A percentile compares a stretch with the other conserved stretches of the same genome.
Conservation (phyloP, 164 flowering plant species). For the Echeveria elegans region DNA sequence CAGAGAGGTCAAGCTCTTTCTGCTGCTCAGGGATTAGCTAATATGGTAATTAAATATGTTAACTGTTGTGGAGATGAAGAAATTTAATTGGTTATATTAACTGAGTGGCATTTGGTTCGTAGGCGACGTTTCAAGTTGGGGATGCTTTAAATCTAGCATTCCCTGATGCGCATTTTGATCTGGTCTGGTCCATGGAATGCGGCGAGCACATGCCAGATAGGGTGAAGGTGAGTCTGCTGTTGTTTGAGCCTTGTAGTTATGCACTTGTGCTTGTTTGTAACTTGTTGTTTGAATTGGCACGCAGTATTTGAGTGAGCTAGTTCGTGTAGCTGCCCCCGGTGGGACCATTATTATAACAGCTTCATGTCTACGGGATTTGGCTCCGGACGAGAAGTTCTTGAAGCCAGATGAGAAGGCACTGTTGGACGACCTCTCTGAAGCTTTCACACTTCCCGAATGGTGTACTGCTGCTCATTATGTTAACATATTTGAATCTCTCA, state of each 20-base stretch:
- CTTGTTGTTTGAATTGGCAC: neutral
- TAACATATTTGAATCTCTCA: constrained; percentile 43
- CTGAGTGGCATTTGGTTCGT: constrained; percentile 8
- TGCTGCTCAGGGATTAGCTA: constrained; percentile 50
- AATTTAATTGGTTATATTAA: neutral
- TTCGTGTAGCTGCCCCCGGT: constrained; percentile 81
- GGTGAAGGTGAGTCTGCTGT: constrained; percentile 40
- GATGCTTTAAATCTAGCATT: constrained; percentile 92
- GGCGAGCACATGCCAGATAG: constrained; percentile 99
- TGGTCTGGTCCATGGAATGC: constrained; percentile 99
- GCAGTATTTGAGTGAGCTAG: constrained; percentile 90
- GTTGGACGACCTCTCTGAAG: too few species aligned
- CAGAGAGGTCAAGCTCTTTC: constrained; percentile 71
- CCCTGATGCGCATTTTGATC: too few species aligned
- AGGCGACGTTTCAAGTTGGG: constrained; percentile 84
- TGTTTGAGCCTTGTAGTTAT: too few species aligned
- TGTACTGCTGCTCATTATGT: constrained; percentile 85
- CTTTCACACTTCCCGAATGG: constrained; percentile 95
- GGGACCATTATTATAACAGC: too few species aligned
- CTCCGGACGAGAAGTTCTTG: too few species aligned
- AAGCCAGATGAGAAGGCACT: too few species aligned
- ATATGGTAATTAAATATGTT: constrained; percentile 28
- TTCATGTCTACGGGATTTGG: too few species aligned
- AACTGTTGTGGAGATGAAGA: neutral
- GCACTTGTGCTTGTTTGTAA: too few species aligned